phyloP scores from a whole-genome alignment of 257 asterid genomes.

The Cinchona pubescens region DNA sequence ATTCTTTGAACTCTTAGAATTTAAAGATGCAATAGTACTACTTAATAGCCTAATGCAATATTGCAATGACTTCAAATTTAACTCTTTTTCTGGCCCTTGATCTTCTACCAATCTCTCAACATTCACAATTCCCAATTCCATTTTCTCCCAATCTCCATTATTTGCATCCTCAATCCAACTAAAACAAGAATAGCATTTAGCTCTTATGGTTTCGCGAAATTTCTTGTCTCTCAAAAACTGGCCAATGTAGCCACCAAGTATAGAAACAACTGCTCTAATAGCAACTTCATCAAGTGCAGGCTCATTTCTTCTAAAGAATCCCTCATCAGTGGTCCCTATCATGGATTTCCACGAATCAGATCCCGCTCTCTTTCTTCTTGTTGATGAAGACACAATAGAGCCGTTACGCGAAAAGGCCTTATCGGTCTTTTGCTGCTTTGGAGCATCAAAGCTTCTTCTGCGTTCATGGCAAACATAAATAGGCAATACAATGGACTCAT shows the following conservation, averaged over 20 bases:
- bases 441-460: conserved; percentile 42
- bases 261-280: conserved; percentile 58
- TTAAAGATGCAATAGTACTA: conserved; percentile 39
- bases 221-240: conserved; percentile 41
- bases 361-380: conserved; percentile 28
- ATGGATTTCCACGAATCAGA: conserved; percentile 42
- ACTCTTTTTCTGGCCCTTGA: conserved; percentile 27
- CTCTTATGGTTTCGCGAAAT: conserved; percentile 36
- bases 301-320: conserved; percentile 33
- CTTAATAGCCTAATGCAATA: conserved; percentile 47
- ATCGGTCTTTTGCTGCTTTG: conserved; percentile 26
- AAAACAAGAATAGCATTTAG: conserved; percentile 55
- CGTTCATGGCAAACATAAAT: conserved; percentile 69
- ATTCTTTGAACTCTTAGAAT: conserved; percentile 19
- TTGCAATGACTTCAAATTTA: conserved; percentile 44
- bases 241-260: conserved; percentile 55
- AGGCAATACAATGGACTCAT: conserved; percentile 51
- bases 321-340: conserved; percentile 20
- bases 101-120: conserved; percentile 49
- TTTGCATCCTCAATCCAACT: conserved; percentile 20
- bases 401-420: conserved; percentile 64
- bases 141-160: conserved; percentile 28
- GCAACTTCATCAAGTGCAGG: conserved; percentile 70
- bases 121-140: conserved; percentile 52
- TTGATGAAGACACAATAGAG: conserved; percentile 38